Conservation (phyloP, 148 eudicot genomes). For the Rhododendron henanense region DNA sequence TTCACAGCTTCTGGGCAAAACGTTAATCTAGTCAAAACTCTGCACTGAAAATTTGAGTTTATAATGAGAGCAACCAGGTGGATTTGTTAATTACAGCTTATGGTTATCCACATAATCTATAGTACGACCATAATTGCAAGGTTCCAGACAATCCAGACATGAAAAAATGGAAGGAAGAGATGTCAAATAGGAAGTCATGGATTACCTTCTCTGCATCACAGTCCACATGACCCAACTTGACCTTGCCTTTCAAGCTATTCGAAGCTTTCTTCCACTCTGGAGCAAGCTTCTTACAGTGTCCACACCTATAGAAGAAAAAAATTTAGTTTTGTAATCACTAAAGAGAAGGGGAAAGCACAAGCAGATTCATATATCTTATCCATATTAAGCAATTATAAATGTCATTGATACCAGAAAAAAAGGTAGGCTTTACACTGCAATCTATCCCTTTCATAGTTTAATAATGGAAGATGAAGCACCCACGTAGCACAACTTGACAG, state of each 20-base stretch:
- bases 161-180: not conserved
- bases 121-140: not conserved
- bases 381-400: not conserved
- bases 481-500: not conserved
- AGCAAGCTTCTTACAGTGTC: slow-evolving; percentile 97
- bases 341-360: not conserved
- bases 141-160: not conserved
- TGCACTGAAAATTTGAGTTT: not conserved
- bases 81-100: slow-evolving; percentile 1
- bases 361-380: not conserved
- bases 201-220: slow-evolving; percentile 90
- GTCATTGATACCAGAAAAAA: not conserved
- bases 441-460: not conserved
- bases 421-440: not conserved
- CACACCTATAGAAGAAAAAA: slow-evolving; percentile 56
- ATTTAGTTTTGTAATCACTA: not conserved
- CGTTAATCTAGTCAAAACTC: not conserved
- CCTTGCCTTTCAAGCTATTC: slow-evolving; percentile 82
- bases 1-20: not conserved
- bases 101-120: not conserved
- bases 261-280: slow-evolving; percentile 99
- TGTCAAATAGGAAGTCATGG: not conserved
- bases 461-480: not conserved
- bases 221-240: slow-evolving; percentile 91
- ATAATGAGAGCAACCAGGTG: not conserved